Evolutionary conservation across 805 yeast species (phyloP).

Genomic region (Grigorovia transvaalensis): DNA sequence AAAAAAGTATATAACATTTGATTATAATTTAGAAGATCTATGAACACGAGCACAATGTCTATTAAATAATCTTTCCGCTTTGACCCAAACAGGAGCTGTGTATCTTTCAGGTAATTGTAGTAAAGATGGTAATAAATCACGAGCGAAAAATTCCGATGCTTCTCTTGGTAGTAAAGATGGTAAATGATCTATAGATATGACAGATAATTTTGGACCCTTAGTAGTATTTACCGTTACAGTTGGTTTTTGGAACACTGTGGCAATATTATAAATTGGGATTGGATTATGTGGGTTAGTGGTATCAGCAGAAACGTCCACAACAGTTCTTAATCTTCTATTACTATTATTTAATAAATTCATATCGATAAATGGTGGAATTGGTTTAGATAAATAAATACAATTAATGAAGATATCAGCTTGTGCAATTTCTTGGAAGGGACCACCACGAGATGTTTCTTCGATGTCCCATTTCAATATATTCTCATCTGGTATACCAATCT

Average conservation of each 20-base stretch:
- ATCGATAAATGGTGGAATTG: constrained; percentile 87
- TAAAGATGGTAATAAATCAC: constrained; percentile 81
- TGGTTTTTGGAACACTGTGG: constrained; percentile 86
- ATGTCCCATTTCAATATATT: constrained; percentile 92
- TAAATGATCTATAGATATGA: constrained; percentile 89
- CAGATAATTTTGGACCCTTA: constrained; percentile 78
- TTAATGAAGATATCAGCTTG: constrained; percentile 82
- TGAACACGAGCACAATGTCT: constrained; percentile 70
- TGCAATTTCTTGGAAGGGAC: constrained; percentile 91
- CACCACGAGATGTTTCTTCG: constrained; percentile 92
- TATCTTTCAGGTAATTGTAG: constrained; percentile 74
- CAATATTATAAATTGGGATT: constrained; percentile 81
- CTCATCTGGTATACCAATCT: constrained; percentile 79
- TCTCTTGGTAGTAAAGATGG: constrained; percentile 96
- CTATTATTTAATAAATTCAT: constrained; percentile 51
- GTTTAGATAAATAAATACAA: constrained; percentile 88
- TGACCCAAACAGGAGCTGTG: constrained; percentile 82
- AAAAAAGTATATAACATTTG: neutral
- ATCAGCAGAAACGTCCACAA: constrained; percentile 97
- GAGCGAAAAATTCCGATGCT: constrained; percentile 84
- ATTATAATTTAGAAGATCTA: constrained; percentile 35
- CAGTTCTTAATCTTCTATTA: constrained; percentile 73
- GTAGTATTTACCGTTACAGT: constrained; percentile 75
- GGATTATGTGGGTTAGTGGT: constrained; percentile 98
- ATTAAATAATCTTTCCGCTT: constrained; percentile 74